Conservation (phyloP, 495 filamentous ascomycete species). For the Glonium stellatum region DNA sequence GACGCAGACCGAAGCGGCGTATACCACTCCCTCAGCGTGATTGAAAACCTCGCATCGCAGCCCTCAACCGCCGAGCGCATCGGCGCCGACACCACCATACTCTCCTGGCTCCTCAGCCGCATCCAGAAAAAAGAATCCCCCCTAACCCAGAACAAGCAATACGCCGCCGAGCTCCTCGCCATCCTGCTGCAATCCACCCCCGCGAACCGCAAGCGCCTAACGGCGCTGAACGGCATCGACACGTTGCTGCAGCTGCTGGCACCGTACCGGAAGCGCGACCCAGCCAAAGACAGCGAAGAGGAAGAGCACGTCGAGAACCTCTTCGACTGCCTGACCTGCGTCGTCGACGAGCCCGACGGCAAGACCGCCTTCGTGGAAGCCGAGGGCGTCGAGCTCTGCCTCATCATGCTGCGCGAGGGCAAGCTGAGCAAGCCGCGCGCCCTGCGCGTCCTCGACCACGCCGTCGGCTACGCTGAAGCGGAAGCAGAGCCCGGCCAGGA, state of each 20-base stretch:
- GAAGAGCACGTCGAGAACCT: conserved; percentile 92
- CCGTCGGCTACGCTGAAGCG: conserved; percentile 32
- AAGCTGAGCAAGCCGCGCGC: conserved; percentile 74
- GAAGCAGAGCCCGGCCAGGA: no score
- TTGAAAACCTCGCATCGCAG: conserved; percentile 81
- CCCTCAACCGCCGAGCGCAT: conserved; percentile 60
- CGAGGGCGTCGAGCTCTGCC: conserved; percentile 83
- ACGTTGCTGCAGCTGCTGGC: conserved; percentile 73
- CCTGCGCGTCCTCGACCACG: conserved; percentile 78
- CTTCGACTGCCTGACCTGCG: conserved; percentile 74
- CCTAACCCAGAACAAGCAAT: conserved; percentile 87
- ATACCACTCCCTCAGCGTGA: conserved; percentile 73
- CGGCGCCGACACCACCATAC: conserved; percentile 55
- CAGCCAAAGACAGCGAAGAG: conserved; percentile 76
- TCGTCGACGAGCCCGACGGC: conserved; percentile 67
- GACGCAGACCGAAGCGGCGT: conserved; percentile 77
- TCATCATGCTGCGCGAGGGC: conserved; percentile 81
- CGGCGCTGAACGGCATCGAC: conserved; percentile 66
- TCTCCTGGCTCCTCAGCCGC: conserved; percentile 71
- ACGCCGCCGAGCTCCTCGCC: conserved; percentile 83
- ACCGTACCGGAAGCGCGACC: conserved; percentile 84
- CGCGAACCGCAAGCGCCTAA: conserved; percentile 57
- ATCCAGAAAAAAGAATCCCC: conserved; percentile 56
- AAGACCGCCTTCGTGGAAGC: conserved; percentile 80
- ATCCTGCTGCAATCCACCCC: conserved; percentile 71